These are phyloP conservation scores for Penicillium rolfsii DNA, from an alignment of 2,329 filamentous ascomycete species.

Conservation along the genomic window DNA sequence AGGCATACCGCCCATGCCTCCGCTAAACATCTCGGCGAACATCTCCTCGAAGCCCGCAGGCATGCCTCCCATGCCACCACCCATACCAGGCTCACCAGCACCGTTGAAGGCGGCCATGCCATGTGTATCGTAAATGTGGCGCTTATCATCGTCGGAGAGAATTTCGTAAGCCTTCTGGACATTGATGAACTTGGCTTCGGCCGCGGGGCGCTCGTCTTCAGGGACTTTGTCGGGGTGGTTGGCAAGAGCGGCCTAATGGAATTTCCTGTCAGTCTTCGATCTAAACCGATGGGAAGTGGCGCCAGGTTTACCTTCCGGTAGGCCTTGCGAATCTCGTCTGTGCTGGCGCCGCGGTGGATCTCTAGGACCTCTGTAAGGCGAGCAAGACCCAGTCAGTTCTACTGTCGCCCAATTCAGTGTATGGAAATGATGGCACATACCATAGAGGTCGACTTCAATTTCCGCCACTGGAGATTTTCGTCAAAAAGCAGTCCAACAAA, in stretches of 20 bases:
- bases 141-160: constrained; percentile 91
- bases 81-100: constrained; percentile 65
- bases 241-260: constrained; percentile 72
- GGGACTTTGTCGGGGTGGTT: constrained; percentile 96
- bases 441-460: constrained; percentile 62
- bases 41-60: constrained; percentile 72
- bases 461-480: constrained; percentile 36
- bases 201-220: constrained; percentile 78
- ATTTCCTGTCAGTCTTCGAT: constrained; percentile 12
- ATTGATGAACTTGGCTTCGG: constrained; percentile 90
- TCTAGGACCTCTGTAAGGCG: constrained; percentile 70
- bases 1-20: constrained; percentile 58
- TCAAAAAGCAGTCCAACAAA: constrained; percentile 25
- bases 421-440: constrained; percentile 44
- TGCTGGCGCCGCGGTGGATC: constrained; percentile 70
- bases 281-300: background rate
- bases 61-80: constrained; percentile 52
- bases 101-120: constrained; percentile 96
- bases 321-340: constrained; percentile 88
- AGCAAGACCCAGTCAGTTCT: constrained; percentile 12
- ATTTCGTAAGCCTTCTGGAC: constrained; percentile 97
- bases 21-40: constrained; percentile 65
- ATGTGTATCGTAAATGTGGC: constrained; percentile 86
- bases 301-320: constrained; percentile 76
- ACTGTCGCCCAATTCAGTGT: background rate